Evolutionary conservation across 179 eudicot genomes (phyloP).

Genomic region (Beta macrorhiza): DNA sequence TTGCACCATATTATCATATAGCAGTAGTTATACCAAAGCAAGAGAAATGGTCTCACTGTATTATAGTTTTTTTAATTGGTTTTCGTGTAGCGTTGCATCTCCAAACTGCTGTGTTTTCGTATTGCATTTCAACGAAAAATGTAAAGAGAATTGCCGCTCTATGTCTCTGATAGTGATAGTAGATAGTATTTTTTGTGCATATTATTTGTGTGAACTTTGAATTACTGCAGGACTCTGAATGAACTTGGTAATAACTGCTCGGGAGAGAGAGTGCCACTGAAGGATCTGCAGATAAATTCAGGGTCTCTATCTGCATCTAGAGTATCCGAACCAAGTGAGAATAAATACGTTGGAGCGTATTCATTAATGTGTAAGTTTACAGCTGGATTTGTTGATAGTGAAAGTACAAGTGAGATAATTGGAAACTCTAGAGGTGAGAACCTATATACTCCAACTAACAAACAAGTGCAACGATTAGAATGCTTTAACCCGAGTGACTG

Average conservation of each 20-base stretch:
- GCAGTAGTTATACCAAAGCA: background rate
- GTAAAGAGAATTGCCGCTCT: background rate
- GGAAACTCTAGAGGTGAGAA: conserved; percentile 15
- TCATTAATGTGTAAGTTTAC: conserved; percentile 14
- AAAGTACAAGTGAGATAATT: conserved; percentile 11
- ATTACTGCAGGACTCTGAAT: conserved; percentile 18
- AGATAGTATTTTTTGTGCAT: background rate
- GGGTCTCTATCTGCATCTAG: conserved; percentile 28
- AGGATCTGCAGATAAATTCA: conserved; percentile 41
- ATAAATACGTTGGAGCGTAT: conserved; percentile 23
- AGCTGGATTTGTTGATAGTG: conserved; percentile 12
- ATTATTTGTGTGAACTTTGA: background rate
- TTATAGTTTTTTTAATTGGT: background rate
- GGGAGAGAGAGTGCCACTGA: conserved; percentile 55
- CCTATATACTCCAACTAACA: conserved; percentile 27
- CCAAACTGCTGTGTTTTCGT: background rate
- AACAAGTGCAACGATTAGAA: conserved; percentile 26
- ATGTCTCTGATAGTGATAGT: background rate
- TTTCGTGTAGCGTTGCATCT: background rate
- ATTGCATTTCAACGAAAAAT: background rate
- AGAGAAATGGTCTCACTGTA: background rate
- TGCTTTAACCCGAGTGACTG: conserved; percentile 28
- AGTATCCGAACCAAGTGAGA: conserved; percentile 23
- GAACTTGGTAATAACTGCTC: conserved; percentile 1
- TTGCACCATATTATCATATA: no score